These are phyloP conservation scores for Imleria badia DNA, from an alignment of 768 basidiomycete genomes.

Conservation along the genomic window DNA sequence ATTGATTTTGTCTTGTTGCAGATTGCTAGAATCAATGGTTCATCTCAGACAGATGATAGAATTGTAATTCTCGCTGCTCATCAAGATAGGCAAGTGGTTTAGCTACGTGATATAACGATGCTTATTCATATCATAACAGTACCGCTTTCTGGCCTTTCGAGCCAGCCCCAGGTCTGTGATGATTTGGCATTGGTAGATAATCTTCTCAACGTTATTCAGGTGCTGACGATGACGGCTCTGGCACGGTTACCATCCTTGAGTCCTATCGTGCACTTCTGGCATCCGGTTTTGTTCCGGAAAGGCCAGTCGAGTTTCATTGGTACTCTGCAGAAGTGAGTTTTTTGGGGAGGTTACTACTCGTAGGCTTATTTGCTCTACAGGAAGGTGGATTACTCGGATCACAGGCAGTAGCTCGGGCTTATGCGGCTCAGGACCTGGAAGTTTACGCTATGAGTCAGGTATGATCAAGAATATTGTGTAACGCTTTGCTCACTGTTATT, in stretches of 20 bases:
- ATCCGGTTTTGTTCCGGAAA: slow-evolving; percentile 40
- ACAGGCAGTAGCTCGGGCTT: slow-evolving; percentile 82
- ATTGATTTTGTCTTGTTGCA: slow-evolving; percentile 27
- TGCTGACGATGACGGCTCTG: slow-evolving; percentile 47
- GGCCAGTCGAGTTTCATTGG: slow-evolving; percentile 51
- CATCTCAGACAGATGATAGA: slow-evolving; percentile 56
- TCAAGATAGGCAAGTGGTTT: slow-evolving; percentile 63
- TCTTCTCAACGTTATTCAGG: slow-evolving; percentile 21
- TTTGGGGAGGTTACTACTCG: not conserved
- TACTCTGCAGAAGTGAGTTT: slow-evolving; percentile 41
- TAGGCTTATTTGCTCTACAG: slow-evolving; percentile 27
- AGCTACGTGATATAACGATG: not conserved
- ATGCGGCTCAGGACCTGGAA: slow-evolving; percentile 39
- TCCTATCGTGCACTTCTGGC: slow-evolving; percentile 42
- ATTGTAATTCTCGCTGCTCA: slow-evolving; percentile 77
- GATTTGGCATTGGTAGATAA: not conserved
- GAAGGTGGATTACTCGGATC: slow-evolving; percentile 86
- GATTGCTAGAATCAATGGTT: slow-evolving; percentile 78
- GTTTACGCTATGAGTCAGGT: slow-evolving; percentile 37
- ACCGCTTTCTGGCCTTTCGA: slow-evolving; percentile 79
- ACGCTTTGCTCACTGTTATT: slow-evolving; percentile 31
- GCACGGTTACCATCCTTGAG: slow-evolving; percentile 46
- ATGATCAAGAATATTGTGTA: not conserved
- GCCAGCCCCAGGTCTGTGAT: slow-evolving; percentile 64
- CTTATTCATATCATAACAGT: slow-evolving; percentile 32